These are phyloP conservation scores for Vaccinium corymbosum DNA, from an alignment of 148 eudicot species.

Conservation along the genomic window DNA sequence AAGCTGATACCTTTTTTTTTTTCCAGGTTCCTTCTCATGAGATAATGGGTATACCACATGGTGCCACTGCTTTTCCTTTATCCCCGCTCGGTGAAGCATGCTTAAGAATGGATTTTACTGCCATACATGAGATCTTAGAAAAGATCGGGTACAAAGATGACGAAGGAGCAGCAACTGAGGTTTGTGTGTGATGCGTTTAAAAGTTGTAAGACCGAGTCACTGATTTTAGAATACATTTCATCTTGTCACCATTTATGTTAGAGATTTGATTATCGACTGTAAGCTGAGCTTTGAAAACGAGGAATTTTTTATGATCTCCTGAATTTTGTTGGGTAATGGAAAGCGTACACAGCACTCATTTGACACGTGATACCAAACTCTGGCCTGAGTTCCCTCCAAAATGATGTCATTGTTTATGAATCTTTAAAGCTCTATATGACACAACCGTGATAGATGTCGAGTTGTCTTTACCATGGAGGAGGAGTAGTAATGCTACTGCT, in stretches of 20 bases:
- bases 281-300: not conserved
- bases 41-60: slow-evolving; percentile 71
- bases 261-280: not conserved
- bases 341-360: not conserved
- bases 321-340: not conserved
- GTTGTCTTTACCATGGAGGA: not conserved
- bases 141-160: slow-evolving; percentile 85
- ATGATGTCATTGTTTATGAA: not conserved
- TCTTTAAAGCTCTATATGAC: not conserved
- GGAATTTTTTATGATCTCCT: not conserved
- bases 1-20: slow-evolving; percentile 9
- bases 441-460: not conserved
- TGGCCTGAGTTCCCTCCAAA: not conserved
- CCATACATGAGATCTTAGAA: slow-evolving; percentile 81
- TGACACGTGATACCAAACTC: not conserved
- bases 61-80: slow-evolving; percentile 53
- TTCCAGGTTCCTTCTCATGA: slow-evolving; percentile 81
- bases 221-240: not conserved
- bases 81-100: slow-evolving; percentile 88
- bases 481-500: not conserved
- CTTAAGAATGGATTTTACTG: slow-evolving; percentile 81
- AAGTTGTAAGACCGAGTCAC: not conserved
- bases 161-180: slow-evolving; percentile 98
- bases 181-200: slow-evolving; percentile 28
- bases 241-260: not conserved